Percentiles rank a stretch among this genome's conserved stretches.
These are phyloP conservation scores for Phytophthora litchii DNA, from an alignment of 352 stramenopile species.

Conservation along the genomic window DNA sequence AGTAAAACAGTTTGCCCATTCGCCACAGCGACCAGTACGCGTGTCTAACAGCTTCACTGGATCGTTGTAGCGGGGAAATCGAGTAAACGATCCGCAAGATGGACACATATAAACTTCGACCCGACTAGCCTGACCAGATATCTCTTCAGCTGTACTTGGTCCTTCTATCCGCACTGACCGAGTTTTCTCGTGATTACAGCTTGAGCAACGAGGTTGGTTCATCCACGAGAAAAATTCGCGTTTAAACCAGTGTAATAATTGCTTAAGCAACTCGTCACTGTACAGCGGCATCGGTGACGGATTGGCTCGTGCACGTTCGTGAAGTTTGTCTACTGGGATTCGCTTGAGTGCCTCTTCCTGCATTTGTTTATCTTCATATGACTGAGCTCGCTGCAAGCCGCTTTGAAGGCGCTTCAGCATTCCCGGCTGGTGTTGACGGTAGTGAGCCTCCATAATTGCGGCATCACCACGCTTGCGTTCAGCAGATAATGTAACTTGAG, in stretches of 20 bases:
- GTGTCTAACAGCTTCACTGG: constrained; percentile 87
- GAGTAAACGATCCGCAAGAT: constrained; percentile 51
- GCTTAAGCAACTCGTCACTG: constrained; percentile 75
- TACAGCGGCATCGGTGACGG: constrained; percentile 48
- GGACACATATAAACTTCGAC: constrained; percentile 91
- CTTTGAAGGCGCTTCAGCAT: constrained; percentile 56
- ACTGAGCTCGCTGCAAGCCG: constrained; percentile 55
- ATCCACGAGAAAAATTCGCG: constrained; percentile 91
- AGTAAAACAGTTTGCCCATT: constrained; percentile 95
- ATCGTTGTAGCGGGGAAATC: constrained; percentile 93
- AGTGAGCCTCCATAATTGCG: constrained; percentile 43
- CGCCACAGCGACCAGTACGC: constrained; percentile 88
- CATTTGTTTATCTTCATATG: constrained; percentile 71
- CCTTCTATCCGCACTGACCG: constrained; percentile 44
- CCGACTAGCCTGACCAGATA: constrained; percentile 60
- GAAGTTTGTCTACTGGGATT: constrained; percentile 69
- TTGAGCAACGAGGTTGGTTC: constrained; percentile 75
- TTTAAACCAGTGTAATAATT: constrained; percentile 91
- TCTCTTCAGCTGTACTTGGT: constrained; percentile 62
- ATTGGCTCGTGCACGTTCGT: constrained; percentile 69
- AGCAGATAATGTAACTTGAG: constrained; percentile 15
- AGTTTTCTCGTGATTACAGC: constrained; percentile 63
- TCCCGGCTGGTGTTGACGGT: constrained; percentile 49
- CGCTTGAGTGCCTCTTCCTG: constrained; percentile 69
- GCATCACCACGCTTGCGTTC: constrained; percentile 35